Evolutionary conservation across 208 protist species (phyloP), one percentile per base, ranked within the genome.

Genomic region (Porcisia hertigi): DNA sequence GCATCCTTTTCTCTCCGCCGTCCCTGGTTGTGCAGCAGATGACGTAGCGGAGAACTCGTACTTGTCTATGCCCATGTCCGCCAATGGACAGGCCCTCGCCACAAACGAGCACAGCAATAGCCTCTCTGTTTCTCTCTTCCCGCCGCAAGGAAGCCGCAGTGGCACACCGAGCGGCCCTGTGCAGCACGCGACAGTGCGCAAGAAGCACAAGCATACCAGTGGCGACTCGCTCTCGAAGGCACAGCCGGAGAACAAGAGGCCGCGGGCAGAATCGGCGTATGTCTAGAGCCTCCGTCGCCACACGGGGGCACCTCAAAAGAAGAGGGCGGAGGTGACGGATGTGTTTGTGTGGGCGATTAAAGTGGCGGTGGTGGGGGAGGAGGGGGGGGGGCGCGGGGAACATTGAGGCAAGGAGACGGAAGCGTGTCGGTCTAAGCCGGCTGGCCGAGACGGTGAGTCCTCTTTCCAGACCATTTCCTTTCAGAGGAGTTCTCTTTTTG

Each of bases 101-200:
- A 16, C 72, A 58, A 81, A 81, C 64, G 79, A 87, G 57, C 73
- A 83, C 82, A 89, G 85, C 75, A 86, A 95, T 80, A 93, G 88
- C 70, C 88, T 92, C 71, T 94, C 89, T 14, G 72, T 94, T 20
- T 95, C 90, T 9, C 79, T 94, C 39, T 97, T 97, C 66, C 91
- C 91, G 0, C 85, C 86, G 18, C 90, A 96, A 59, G 79, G 87
- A 25, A 81, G 82, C 75, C 80, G 81, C 60, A 85, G 73, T 73
- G 87, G 73, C 65, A 81, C 76, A 18, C 74, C 67, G 14, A 79
- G 55, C 52, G 84, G 78, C 6, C 78, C 88, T 11, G 75, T 94
- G 64, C 81, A 94, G 45, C 79, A 83, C 53, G 91, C 86, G 2
- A 76, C 82, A 41, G 91, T 86, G 69, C 82, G 86, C 71, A 93